These are phyloP conservation scores for Citrullus mucosospermus DNA, from an alignment of 306 rosid genomes.

Conservation along the genomic window DNA sequence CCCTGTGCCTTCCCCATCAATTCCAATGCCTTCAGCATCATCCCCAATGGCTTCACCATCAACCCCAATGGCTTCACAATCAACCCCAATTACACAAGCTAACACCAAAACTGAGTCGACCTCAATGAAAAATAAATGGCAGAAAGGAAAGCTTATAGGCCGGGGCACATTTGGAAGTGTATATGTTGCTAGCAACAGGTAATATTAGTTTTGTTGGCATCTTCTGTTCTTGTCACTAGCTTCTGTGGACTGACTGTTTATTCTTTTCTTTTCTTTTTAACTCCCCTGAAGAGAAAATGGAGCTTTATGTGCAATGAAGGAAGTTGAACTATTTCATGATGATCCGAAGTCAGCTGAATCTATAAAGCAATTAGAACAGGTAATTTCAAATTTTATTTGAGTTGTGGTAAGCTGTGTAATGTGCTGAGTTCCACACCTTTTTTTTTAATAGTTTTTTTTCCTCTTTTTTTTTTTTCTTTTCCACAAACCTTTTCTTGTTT, in stretches of 20 bases:
- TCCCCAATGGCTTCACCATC: neutral
- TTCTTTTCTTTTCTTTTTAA: neutral
- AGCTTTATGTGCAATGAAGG: slow-evolving; percentile 98
- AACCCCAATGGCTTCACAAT: neutral
- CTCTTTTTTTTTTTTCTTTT: neutral
- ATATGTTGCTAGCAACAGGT: slow-evolving; percentile 88
- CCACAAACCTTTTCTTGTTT: neutral
- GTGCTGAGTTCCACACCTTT: neutral
- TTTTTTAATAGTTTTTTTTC: too few species aligned
- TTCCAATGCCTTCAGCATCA: neutral
- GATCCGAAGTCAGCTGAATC: slow-evolving; percentile 89
- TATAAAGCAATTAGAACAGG: slow-evolving; percentile 96
- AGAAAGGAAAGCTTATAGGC: slow-evolving; percentile 94
- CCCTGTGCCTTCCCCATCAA: neutral
- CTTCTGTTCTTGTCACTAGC: slow-evolving; percentile 8
- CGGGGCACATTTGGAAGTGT: slow-evolving; percentile 97
- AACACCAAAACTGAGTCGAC: slow-evolving; percentile 32
- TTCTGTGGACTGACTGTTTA: neutral
- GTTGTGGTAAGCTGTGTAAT: neutral
- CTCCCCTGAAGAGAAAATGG: slow-evolving; percentile 56
- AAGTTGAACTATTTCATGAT: slow-evolving; percentile 70
- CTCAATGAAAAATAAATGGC: slow-evolving; percentile 72
- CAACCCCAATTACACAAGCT: slow-evolving; percentile 17
- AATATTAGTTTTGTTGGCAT: slow-evolving; percentile 4
- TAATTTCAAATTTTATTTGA: neutral